Conservation (phyloP, 2,329 filamentous ascomycete genomes). For the Onygenales sp. region DNA sequence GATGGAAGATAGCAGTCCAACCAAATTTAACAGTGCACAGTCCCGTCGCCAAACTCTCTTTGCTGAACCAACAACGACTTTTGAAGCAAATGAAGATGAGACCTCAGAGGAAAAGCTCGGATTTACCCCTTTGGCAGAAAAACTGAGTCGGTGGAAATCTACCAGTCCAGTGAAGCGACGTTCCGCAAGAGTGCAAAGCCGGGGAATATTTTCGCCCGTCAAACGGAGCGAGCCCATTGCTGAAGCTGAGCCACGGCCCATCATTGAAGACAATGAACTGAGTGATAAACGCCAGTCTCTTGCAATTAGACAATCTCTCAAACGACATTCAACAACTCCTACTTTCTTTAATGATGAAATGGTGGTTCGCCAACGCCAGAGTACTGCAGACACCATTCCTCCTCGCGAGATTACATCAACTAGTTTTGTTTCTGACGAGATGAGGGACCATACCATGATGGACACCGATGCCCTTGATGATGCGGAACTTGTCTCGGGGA, state of each 20-base stretch:
- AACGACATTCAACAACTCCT: constrained; percentile 24
- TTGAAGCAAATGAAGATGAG: neutral
- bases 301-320: constrained; percentile 11
- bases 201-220: constrained; percentile 25
- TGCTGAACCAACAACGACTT: neutral
- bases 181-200: constrained; percentile 19
- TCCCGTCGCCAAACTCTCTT: constrained; percentile 9
- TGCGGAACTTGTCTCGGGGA: constrained; percentile 3
- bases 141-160: constrained; percentile 55
- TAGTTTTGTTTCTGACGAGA: constrained; percentile 16
- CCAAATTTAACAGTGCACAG: constrained; percentile 1
- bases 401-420: constrained; percentile 20
- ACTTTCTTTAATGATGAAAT: constrained; percentile 57
- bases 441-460: constrained; percentile 6
- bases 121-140: constrained; percentile 55
- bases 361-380: constrained; percentile 34
- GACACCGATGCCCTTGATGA: constrained; percentile 9
- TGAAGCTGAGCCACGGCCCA: neutral
- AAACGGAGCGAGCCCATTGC: neutral
- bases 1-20: constrained; percentile 13
- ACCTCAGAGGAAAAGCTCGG: constrained; percentile 32
- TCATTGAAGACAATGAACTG: neutral
- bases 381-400: constrained; percentile 18
- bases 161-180: constrained; percentile 42
- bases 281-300: constrained; percentile 3